These are phyloP conservation scores for Saxophila tyrrhenica DNA, from an alignment of 495 filamentous ascomycete genomes.

Conservation along the genomic window DNA sequence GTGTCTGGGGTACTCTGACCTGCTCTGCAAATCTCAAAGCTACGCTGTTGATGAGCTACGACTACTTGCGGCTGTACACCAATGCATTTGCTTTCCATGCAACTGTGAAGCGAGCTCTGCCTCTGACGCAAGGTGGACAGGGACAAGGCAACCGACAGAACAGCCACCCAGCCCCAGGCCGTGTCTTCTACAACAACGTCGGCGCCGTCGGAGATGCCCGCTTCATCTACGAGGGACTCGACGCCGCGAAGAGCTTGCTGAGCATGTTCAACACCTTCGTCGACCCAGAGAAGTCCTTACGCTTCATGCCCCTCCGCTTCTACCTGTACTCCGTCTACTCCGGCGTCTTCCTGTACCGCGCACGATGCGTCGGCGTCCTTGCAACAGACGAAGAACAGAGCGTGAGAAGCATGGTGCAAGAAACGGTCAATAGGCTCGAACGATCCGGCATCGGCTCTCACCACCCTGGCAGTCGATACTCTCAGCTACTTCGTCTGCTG, in stretches of 20 bases:
- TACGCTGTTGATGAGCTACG: conserved; percentile 49
- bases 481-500: conserved; percentile 42
- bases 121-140: conserved; percentile 18
- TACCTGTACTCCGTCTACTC: conserved; percentile 42
- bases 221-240: conserved; percentile 31
- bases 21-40: conserved; percentile 44
- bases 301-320: conserved; percentile 28
- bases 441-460: conserved; percentile 43
- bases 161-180: conserved; percentile 8
- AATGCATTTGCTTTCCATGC: conserved; percentile 60
- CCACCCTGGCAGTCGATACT: conserved; percentile 45
- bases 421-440: conserved; percentile 40
- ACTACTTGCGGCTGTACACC: conserved; percentile 53
- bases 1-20: conserved; percentile 47
- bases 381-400: conserved; percentile 39
- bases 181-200: conserved; percentile 31
- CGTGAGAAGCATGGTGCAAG: conserved; percentile 41
- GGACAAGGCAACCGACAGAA: neutral
- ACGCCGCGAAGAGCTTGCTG: conserved; percentile 28
- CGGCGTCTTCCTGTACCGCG: conserved; percentile 47
- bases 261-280: conserved; percentile 31
- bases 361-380: conserved; percentile 46
- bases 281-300: conserved; percentile 26
- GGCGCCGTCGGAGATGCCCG: conserved; percentile 28
- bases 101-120: conserved; percentile 48